Conservation (phyloP, 306 rosid species). For the Astragalus glycyphyllos region DNA sequence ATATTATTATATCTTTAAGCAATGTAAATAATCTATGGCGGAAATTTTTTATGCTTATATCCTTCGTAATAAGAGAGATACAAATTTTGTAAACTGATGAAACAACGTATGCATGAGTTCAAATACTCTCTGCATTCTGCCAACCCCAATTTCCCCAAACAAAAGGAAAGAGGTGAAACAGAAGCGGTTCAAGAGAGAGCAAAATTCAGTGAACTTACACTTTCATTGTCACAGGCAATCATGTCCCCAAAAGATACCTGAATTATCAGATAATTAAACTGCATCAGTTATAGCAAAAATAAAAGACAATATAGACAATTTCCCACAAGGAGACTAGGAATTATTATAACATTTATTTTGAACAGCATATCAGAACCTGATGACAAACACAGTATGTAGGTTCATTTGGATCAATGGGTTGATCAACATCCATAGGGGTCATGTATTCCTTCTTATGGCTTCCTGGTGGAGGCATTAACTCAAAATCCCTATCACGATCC, state of each 20-base stretch:
- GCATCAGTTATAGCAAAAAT: slow-evolving; percentile 47
- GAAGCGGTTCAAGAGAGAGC: slow-evolving; percentile 33
- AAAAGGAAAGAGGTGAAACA: slow-evolving; percentile 24
- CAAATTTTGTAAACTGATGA: neutral
- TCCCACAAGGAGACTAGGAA: slow-evolving; percentile 33
- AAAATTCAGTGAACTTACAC: slow-evolving; percentile 59
- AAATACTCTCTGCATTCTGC: slow-evolving; percentile 6
- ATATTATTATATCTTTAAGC: neutral
- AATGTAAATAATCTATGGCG: slow-evolving; percentile 22
- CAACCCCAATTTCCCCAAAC: slow-evolving; percentile 19
- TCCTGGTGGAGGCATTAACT: slow-evolving; percentile 99
- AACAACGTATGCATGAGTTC: neutral
- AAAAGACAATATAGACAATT: slow-evolving; percentile 8
- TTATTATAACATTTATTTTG: slow-evolving; percentile 5
- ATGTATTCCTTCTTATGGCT: slow-evolving; percentile 81
- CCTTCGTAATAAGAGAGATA: neutral
- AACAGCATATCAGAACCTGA: slow-evolving; percentile 67
- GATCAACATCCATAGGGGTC: slow-evolving; percentile 79
- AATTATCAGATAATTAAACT: slow-evolving; percentile 41
- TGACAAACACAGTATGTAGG: slow-evolving; percentile 97
- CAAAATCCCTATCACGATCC: slow-evolving; percentile 95
- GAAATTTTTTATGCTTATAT: slow-evolving; percentile 24
- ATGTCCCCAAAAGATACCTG: slow-evolving; percentile 96
- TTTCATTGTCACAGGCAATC: slow-evolving; percentile 98
- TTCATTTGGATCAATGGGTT: slow-evolving; percentile 94